These are phyloP conservation scores for Dipteronia sinensis DNA, from an alignment of 345 rosid genomes.

Conservation along the genomic window DNA sequence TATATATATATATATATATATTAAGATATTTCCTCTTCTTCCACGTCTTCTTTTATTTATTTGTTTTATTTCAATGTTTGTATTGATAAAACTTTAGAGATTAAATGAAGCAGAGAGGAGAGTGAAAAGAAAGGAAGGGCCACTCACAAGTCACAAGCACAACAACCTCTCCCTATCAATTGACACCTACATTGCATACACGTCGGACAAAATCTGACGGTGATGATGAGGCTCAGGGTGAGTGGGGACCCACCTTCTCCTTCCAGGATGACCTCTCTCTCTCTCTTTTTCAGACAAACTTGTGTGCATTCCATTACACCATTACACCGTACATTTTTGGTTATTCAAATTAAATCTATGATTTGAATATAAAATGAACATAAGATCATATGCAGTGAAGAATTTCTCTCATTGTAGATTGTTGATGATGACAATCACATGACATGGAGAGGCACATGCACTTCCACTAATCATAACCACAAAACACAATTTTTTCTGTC, in stretches of 20 bases:
- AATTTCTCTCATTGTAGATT: constrained; percentile 8
- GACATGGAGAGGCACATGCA: constrained; percentile 24
- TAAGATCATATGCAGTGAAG: too few relatives aligned
- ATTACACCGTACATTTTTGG: too few relatives aligned
- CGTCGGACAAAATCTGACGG: constrained; percentile 34
- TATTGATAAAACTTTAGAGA: constrained; percentile 14
- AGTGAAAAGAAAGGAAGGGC: not conserved
- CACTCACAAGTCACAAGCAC: not conserved
- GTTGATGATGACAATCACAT: constrained; percentile 32
- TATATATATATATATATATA: too few relatives aligned
- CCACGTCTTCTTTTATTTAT: too few relatives aligned
- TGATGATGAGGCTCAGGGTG: constrained; percentile 14
- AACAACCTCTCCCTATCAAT: constrained; percentile 18
- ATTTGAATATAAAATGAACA: too few relatives aligned
- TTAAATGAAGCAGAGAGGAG: constrained; percentile 26
- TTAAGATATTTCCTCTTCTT: too few relatives aligned
- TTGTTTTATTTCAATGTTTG: not conserved
- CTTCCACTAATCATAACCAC: not conserved
- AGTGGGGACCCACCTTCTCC: constrained; percentile 9
- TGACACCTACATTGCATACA: constrained; percentile 47
- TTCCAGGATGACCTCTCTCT: constrained; percentile 12
- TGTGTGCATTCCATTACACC: not conserved
- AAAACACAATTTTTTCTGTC: not conserved
- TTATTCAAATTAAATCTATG: too few relatives aligned
- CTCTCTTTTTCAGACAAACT: not conserved